Conservation (phyloP, 1,139 yeast genomes). For the Taphrina populina region DNA sequence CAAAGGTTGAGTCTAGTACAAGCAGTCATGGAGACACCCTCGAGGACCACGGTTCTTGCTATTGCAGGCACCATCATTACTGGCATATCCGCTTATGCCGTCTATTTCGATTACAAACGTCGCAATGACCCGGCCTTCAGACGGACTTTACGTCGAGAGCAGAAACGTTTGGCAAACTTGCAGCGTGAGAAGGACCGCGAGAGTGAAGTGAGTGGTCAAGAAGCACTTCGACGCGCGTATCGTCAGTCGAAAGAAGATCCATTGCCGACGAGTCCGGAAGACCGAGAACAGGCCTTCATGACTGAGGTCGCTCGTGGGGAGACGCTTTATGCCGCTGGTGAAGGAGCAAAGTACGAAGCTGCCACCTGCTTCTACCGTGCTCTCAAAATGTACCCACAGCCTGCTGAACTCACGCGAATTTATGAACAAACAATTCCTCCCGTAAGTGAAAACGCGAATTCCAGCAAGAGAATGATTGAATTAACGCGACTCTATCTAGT, state of each 20-base stretch:
- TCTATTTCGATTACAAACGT: slow-evolving; percentile 88
- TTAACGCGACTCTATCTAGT: neutral
- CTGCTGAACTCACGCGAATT: slow-evolving; percentile 81
- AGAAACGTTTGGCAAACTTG: slow-evolving; percentile 45
- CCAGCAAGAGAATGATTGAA: neutral
- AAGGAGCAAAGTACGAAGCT: slow-evolving; percentile 65
- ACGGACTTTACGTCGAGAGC: slow-evolving; percentile 47
- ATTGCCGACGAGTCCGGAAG: slow-evolving; percentile 67
- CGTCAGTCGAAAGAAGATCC: slow-evolving; percentile 67
- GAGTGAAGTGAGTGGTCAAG: slow-evolving; percentile 60
- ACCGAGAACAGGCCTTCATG: slow-evolving; percentile 76
- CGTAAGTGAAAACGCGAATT: slow-evolving; percentile 1
- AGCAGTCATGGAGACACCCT: slow-evolving; percentile 29
- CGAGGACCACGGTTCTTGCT: slow-evolving; percentile 25
- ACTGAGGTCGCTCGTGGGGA: slow-evolving; percentile 83
- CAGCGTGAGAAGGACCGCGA: slow-evolving; percentile 58
- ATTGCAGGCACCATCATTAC: slow-evolving; percentile 28
- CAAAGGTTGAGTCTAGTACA: too few relatives aligned
- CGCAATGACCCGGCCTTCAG: slow-evolving; percentile 81
- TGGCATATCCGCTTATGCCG: slow-evolving; percentile 64
- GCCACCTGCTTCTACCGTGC: slow-evolving; percentile 94
- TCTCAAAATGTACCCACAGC: slow-evolving; percentile 90
- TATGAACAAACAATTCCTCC: slow-evolving; percentile 53
- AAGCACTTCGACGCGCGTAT: slow-evolving; percentile 55
- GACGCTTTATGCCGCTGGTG: slow-evolving; percentile 40